A percentile compares a stretch with the other conserved stretches of the same genome.
Conservation (phyloP, 2,329 filamentous ascomycete species). For the Epichloe sp. region DNA sequence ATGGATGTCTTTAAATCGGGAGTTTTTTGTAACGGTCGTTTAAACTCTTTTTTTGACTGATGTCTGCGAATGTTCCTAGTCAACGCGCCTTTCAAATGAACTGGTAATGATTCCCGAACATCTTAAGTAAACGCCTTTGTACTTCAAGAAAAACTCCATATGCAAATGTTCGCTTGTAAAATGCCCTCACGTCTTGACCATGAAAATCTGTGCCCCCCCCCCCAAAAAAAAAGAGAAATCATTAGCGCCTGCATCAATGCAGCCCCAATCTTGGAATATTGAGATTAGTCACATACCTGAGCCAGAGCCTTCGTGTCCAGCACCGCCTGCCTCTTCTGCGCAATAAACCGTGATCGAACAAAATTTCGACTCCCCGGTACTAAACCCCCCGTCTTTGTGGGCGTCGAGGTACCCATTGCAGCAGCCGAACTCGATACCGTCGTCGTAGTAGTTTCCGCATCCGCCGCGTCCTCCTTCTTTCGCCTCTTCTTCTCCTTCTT, state of each 20-base stretch:
- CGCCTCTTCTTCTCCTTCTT: constrained; percentile 37
- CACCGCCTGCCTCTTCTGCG: constrained; percentile 73
- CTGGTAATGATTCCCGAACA: no score
- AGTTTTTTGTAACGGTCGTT: no score
- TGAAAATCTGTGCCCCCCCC: constrained; percentile 42
- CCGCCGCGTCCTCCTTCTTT: constrained; percentile 27
- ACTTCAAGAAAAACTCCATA: background rate
- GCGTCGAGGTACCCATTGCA: constrained; percentile 23
- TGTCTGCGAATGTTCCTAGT: no score
- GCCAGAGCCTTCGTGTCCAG: constrained; percentile 73
- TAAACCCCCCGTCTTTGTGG: constrained; percentile 29
- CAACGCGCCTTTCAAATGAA: no score
- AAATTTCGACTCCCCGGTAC: constrained; percentile 51
- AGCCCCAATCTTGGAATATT: no score
- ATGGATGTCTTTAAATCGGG: fast-evolving
- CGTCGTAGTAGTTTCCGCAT: constrained; percentile 10
- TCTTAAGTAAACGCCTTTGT: background rate
- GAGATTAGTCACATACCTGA: constrained; percentile 45
- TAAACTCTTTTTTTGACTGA: no score
- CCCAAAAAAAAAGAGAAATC: background rate
- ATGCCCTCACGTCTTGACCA: constrained; percentile 39
- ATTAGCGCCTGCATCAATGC: background rate
- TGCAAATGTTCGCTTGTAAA: background rate
- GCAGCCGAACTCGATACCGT: constrained; percentile 15
- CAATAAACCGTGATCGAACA: constrained; percentile 70